Conservation (phyloP, 2,329 filamentous ascomycete genomes). For the Thielaviopsis musarum region DNA sequence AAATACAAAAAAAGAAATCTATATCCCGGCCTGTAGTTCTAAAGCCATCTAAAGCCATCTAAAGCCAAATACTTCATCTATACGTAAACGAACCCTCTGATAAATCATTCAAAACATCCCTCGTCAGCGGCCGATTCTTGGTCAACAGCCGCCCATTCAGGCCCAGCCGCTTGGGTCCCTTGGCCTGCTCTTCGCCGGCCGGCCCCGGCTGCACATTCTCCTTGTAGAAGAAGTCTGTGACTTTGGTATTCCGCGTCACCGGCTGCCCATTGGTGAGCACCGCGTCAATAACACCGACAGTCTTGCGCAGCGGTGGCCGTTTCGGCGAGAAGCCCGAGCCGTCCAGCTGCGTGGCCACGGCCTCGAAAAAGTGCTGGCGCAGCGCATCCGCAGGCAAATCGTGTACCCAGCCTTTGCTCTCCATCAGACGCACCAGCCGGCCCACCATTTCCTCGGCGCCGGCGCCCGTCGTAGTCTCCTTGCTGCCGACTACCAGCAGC, state of each 20-base stretch:
- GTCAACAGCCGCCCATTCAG: slow-evolving; percentile 45
- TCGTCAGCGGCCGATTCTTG: slow-evolving; percentile 50
- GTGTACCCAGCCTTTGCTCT: slow-evolving; percentile 61
- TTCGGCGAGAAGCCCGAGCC: slow-evolving; percentile 2
- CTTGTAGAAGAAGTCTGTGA: slow-evolving; percentile 19
- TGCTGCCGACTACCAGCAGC: slow-evolving; percentile 72
- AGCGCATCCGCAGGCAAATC: slow-evolving; percentile 49
- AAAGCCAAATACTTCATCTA: background rate
- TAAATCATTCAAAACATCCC: slow-evolving; percentile 59
- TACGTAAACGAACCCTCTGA: background rate
- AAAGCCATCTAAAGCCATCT: background rate
- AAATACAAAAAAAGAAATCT: too few species aligned
- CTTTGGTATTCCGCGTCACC: slow-evolving; percentile 11
- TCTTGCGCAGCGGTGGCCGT: slow-evolving; percentile 16
- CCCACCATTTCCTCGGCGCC: slow-evolving; percentile 60
- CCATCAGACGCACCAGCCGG: slow-evolving; percentile 61
- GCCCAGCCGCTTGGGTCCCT: slow-evolving; percentile 36
- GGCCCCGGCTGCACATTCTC: slow-evolving; percentile 27
- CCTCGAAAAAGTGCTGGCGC: slow-evolving; percentile 51
- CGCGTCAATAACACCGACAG: slow-evolving; percentile 16
- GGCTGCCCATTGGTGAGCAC: slow-evolving; percentile 16
- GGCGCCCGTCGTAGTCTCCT: slow-evolving; percentile 57
- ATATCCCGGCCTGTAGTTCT: background rate
- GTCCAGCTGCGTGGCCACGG: slow-evolving; percentile 29
- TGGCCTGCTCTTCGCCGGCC: slow-evolving; percentile 10